These are phyloP conservation scores for Mycena albidolilacea DNA, from an alignment of 768 basidiomycete genomes.

Conservation along the genomic window DNA sequence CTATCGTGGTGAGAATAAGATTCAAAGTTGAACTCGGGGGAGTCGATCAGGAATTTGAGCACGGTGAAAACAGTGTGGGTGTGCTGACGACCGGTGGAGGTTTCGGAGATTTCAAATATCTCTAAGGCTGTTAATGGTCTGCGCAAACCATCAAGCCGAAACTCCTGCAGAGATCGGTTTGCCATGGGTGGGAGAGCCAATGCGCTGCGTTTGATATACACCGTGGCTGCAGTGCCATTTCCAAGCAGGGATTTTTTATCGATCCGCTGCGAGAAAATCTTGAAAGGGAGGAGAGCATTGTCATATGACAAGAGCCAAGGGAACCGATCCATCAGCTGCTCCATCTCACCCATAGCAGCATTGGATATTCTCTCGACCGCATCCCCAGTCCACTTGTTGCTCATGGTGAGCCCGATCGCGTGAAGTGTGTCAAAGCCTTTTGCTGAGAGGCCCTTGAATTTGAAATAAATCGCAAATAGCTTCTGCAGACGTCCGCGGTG, in stretches of 20 bases:
- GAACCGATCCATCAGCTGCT: conserved; percentile 40
- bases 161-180: conserved; percentile 43
- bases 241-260: conserved; percentile 54
- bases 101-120: conserved; percentile 39
- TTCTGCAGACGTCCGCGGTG: conserved; percentile 40
- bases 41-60: conserved; percentile 45
- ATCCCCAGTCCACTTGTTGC: conserved; percentile 44
- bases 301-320: conserved; percentile 54
- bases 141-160: conserved; percentile 39
- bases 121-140: conserved; percentile 45
- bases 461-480: conserved; percentile 46
- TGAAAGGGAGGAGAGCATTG: conserved; percentile 55
- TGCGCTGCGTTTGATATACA: conserved; percentile 49
- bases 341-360: conserved; percentile 44
- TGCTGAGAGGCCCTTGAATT: conserved; percentile 42
- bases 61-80: conserved; percentile 40
- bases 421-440: conserved; percentile 45
- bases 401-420: conserved; percentile 43
- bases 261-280: conserved; percentile 54
- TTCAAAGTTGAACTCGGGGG: conserved; percentile 48
- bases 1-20: conserved; percentile 44
- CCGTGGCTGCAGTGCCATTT: conserved; percentile 53
- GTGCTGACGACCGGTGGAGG: conserved; percentile 33
- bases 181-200: conserved; percentile 27
- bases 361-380: conserved; percentile 44